phyloP scores from a whole-genome alignment of 129 eudicot genomes.

The Flaveria bidentis region DNA sequence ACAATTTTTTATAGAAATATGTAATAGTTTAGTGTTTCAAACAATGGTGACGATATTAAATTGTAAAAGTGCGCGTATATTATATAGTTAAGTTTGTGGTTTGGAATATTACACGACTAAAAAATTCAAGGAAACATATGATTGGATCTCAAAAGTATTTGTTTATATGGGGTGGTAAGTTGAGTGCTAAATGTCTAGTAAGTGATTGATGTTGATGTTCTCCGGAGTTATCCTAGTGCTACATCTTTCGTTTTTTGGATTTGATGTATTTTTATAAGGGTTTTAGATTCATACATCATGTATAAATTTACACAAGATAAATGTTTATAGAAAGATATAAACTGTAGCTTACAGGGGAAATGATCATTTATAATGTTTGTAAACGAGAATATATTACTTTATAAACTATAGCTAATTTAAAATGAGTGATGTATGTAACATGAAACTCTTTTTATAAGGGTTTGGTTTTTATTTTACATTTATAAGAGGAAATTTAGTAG shows the following conservation, averaged over 20 bases:
- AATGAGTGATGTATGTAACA: too few species aligned
- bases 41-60: neutral
- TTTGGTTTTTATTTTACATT: too few species aligned
- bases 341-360: too few species aligned
- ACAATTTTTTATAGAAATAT: neutral
- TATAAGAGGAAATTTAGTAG: too few species aligned
- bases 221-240: neutral
- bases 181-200: neutral
- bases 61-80: neutral
- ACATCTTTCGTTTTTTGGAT: neutral
- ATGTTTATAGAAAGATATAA: too few species aligned
- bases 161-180: neutral
- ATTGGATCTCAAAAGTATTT: conserved; percentile 23
- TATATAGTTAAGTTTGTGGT: neutral
- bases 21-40: neutral
- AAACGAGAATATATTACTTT: too few species aligned
- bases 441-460: too few species aligned
- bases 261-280: too few species aligned
- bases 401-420: too few species aligned
- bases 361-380: too few species aligned
- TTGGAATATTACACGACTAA: conserved; percentile 10
- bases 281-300: too few species aligned
- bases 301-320: too few species aligned
- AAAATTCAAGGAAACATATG: neutral
- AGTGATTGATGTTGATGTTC: neutral